phyloP scores from a whole-genome alignment of 352 stramenopile species.

The Phytophthora sojae region DNA sequence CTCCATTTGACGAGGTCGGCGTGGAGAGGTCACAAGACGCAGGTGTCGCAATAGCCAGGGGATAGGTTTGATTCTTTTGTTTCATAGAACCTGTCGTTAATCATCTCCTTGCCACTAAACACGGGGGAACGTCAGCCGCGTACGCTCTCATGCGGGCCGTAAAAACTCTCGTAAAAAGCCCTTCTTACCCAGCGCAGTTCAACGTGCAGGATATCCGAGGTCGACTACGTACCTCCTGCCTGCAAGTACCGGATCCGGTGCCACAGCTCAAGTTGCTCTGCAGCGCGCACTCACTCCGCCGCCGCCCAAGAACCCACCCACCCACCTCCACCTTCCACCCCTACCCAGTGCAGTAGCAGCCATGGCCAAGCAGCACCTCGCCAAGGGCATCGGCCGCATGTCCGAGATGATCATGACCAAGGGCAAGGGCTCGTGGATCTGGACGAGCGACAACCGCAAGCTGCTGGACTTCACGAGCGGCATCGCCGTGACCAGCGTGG shows the following conservation, averaged over 20 bases:
- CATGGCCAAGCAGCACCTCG: no score
- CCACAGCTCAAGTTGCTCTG: not conserved
- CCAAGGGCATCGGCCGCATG: conserved; percentile 70
- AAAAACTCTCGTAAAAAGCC: not conserved
- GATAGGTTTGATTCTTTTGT: no score
- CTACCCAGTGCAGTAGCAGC: conserved; percentile 36
- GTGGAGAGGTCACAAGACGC: not conserved
- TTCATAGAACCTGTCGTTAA: no score
- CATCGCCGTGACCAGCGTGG: conserved; percentile 93
- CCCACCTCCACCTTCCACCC: no score
- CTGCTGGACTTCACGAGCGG: conserved; percentile 93
- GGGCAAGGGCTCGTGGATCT: conserved; percentile 87
- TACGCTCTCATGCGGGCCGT: not conserved
- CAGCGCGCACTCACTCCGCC: not conserved
- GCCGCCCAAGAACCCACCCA: not conserved
- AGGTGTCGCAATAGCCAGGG: not conserved
- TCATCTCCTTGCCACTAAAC: not conserved
- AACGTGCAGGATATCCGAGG: not conserved
- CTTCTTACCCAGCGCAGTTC: not conserved
- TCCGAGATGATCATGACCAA: conserved; percentile 86
- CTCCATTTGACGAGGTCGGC: not conserved
- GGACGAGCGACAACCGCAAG: conserved; percentile 87
- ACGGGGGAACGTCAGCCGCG: not conserved
- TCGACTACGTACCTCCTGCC: no score
- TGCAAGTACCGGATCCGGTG: no score